These are phyloP conservation scores for Hyaloperonospora arabidopsidis DNA, from an alignment of 352 stramenopile genomes.

Conservation along the genomic window DNA sequence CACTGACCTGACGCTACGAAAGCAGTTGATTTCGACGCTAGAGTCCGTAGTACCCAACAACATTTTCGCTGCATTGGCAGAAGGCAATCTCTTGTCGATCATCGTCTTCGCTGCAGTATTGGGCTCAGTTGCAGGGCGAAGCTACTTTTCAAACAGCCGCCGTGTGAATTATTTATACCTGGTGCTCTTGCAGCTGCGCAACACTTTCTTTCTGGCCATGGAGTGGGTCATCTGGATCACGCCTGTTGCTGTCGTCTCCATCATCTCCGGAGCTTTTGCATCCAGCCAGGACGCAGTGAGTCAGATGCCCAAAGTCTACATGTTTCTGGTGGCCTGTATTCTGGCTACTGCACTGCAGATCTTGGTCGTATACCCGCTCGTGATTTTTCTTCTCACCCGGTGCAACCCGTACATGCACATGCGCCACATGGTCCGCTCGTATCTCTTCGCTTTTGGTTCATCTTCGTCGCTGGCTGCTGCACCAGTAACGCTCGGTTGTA, in stretches of 20 bases:
- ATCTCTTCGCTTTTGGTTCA: constrained; percentile 58
- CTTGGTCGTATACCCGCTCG: constrained; percentile 44
- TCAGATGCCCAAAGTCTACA: constrained; percentile 43
- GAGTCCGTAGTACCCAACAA: constrained; percentile 55
- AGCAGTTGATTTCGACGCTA: constrained; percentile 56
- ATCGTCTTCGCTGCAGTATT: constrained; percentile 70
- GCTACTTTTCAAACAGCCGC: constrained; percentile 52
- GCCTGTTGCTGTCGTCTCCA: constrained; percentile 57
- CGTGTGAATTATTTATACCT: constrained; percentile 64
- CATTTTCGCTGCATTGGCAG: constrained; percentile 44
- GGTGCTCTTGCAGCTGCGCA: constrained; percentile 53
- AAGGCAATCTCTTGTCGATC: constrained; percentile 46
- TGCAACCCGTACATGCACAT: constrained; percentile 71
- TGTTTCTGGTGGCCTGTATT: constrained; percentile 42
- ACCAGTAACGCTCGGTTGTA: constrained; percentile 51
- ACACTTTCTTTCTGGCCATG: constrained; percentile 64
- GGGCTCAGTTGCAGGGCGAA: constrained; percentile 45
- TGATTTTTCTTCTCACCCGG: constrained; percentile 60
- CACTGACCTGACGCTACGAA: constrained; percentile 42
- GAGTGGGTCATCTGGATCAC: constrained; percentile 64
- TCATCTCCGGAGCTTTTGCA: constrained; percentile 52
- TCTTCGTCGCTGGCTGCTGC: constrained; percentile 61
- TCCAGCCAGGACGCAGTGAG: constrained; percentile 35
- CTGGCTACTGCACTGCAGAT: constrained; percentile 34
- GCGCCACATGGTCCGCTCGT: constrained; percentile 50